Base-by-base conservation (phyloP, 2,329 filamentous ascomycete genomes). In the Dothidotthia symphoricarpi region DNA sequence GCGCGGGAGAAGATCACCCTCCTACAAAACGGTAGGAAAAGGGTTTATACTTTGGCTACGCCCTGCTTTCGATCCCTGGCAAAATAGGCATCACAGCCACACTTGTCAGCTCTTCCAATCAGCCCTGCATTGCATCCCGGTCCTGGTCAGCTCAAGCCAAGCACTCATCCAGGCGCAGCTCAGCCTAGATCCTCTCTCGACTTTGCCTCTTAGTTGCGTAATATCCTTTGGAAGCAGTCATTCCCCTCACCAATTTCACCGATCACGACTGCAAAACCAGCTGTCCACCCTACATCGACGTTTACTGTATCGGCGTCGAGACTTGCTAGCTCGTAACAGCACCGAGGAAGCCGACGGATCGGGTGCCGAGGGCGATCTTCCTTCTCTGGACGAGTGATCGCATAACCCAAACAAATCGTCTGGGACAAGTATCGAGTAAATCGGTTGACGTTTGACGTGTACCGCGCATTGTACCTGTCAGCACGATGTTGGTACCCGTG, bases 401-500 rank as follows among this genome's bases (percentile, higher is more conserved):
- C 48, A 51, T 49, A 47, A 36, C 35, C 40, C 45, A 43, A 44
- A 47, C 49, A 53, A 51, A 39, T 16, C 36, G 31, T 34, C 31
- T 40, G 28, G 24, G 34, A 27, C 34, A 34, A 31, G 28, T 24
- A 34, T 49, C 36, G 40, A 41, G 36, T 35, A 35, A 24, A 37
- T 28, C 31, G 35, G 28, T 45, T 31, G 40, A 49, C 46, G 31
- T 34, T 34, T 36, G 34, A 28, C 34, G 19, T 30, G 16, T 17
- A 31, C 28, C 24, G 34, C 30, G 32, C 35, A 41, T 36, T 33
- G 28, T 26, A 39, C 28, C 28, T 25, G 38, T 24, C 14, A 25
- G 16, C 36, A 45, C 42, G 12, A 66, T 66, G 62, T 51, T 54
- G 47, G 29, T 66, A 40, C 62, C 60, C 15, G 31, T 40, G 22